phyloP scores from a whole-genome alignment of 176 grass and related monocot species.

The Carex littledalei region DNA sequence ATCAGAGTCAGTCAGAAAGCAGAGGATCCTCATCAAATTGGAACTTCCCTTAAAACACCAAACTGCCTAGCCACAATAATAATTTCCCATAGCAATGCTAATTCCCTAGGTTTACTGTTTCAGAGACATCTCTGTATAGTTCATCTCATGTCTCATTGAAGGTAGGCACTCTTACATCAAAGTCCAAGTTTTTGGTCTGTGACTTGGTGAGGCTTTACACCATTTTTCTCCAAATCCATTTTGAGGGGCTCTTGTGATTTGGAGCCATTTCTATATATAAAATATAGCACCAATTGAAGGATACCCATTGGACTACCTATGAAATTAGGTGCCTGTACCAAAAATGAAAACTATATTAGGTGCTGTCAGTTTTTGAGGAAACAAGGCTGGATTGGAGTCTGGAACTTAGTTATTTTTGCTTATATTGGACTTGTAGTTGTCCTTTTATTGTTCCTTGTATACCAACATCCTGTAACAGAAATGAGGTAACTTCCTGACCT shows the following conservation, averaged over 20 bases:
- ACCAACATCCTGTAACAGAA: background rate
- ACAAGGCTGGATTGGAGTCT: background rate
- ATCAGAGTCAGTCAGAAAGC: background rate
- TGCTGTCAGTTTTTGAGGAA: background rate
- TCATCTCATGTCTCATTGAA: background rate
- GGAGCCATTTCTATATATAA: constrained; percentile 47
- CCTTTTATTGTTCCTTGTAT: background rate
- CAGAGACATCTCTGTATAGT: background rate
- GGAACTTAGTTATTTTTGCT: background rate
- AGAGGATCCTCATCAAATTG: background rate
- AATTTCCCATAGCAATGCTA: background rate
- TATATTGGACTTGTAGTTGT: background rate
- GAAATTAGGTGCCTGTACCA: constrained; percentile 46
- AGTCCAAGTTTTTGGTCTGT: background rate
- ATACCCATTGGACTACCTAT: constrained; percentile 50
- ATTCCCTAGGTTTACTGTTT: background rate
- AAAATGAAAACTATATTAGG: background rate
- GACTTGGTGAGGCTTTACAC: background rate
- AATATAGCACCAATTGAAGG: constrained; percentile 61
- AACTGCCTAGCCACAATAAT: background rate
- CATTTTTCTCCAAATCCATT: constrained; percentile 30
- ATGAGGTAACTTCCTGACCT: background rate
- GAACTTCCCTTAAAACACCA: background rate
- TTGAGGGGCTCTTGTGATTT: constrained; percentile 22
- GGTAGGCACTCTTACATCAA: background rate